Evolutionary conservation across 1,284 basidiomycete genomes (phyloP), one percentile per base, ranked within the genome.

Genomic region (Cryptococcus sp.): DNA sequence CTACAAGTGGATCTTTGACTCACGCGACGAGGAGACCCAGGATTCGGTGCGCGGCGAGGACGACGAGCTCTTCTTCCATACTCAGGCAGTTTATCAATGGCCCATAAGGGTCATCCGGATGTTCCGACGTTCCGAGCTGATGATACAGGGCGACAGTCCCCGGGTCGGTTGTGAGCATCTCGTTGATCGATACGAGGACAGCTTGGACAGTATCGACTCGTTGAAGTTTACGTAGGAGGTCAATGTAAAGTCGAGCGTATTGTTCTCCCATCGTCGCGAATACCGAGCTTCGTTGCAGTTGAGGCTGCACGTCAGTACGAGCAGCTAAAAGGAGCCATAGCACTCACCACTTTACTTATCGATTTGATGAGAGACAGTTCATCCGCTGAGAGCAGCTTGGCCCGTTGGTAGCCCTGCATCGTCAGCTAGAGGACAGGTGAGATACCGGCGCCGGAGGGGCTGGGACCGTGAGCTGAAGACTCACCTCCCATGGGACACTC

Each of bases 401-500:
- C 92, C 54, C 94, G 86, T 75, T 95, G 92, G 76, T 97, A 97
- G 55, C 88, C 92, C 86, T 88, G 19, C 6, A 3, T 4, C 28
- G 11, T 41, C 28, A 45, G 33, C 26, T 47, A 2, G 11, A 42
- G 21, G 11, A 26, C 4, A 7, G 7, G 14, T 31, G 9, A 31
- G 14, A 14, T 7, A 7, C 28, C 28, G 28, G 28, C 28, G 28
- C 28, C 9, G 21, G 23, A 31, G 21, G 23, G 9, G 5, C n/a
- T 10, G 33, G 11, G 38, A 39, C 44, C 33, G 18, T 33, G 25
- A 10, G 41, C 41, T 34, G 18, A 18, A n/a, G 34, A 58, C 75
- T 53, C 51, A 93, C 91, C 83, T 97, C 93, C 93, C 93, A 98
- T 56, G 93, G 91, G 37, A 97, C 90, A 5, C 85, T 85, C 68